Percentiles rank a stretch among this genome's conserved stretches.
phyloP scores from a whole-genome alignment of 176 grass and related monocot genomes.

The Aegilops tauschii region DNA sequence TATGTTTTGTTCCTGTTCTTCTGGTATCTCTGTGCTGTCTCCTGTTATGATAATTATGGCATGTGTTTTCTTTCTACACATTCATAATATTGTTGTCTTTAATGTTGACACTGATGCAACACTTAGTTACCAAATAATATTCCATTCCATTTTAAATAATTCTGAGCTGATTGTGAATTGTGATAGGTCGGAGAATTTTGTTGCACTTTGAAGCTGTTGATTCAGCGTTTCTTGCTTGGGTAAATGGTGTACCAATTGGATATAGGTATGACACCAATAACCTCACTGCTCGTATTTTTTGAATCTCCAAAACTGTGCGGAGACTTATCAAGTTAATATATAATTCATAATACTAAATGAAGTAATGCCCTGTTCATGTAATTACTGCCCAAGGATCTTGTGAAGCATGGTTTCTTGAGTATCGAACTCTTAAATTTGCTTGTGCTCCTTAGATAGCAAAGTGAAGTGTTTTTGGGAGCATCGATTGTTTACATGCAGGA shows the following conservation, averaged over 20 bases:
- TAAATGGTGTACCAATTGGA: constrained; percentile 76
- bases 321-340: neutral
- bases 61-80: neutral
- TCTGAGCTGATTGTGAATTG: constrained; percentile 29
- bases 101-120: neutral
- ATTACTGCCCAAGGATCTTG: neutral
- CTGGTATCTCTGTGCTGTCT: neutral
- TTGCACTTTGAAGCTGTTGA: constrained; percentile 98
- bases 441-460: neutral
- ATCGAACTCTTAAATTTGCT: neutral
- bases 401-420: neutral
- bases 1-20: neutral
- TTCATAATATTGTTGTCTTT: neutral
- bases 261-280: constrained; percentile 64
- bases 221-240: constrained; percentile 91
- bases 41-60: neutral
- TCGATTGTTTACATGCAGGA: neutral
- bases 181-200: constrained; percentile 85
- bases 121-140: neutral
- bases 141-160: neutral
- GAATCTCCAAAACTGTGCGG: neutral
- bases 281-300: neutral
- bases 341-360: neutral
- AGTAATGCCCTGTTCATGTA: neutral
- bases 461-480: neutral